Evolutionary conservation across 2,329 filamentous ascomycete genomes (phyloP).

Genomic region (Arthrobotrys sinensis): DNA sequence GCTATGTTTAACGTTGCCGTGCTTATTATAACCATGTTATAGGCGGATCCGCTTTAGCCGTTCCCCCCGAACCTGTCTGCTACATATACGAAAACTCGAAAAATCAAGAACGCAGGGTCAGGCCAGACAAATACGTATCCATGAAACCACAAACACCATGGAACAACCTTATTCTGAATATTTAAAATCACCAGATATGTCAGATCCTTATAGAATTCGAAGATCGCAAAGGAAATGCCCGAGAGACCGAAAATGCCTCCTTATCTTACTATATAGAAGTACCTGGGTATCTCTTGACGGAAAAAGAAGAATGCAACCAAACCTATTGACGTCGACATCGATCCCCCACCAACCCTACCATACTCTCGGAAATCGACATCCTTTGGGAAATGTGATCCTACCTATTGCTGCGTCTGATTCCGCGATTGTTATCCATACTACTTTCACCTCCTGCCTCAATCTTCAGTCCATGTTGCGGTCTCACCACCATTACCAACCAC

Average conservation of each 20-base stretch:
- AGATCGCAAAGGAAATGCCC: slow-evolving; percentile 38
- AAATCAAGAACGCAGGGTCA: slow-evolving; percentile 18
- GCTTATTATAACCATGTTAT: slow-evolving; percentile 50
- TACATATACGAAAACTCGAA: slow-evolving; percentile 14
- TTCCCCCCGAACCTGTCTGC: slow-evolving; percentile 7
- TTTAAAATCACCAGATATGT: slow-evolving; percentile 27
- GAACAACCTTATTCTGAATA: slow-evolving; percentile 16
- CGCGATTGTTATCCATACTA: background rate
- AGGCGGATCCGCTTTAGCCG: slow-evolving; percentile 48
- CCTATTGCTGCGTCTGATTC: background rate
- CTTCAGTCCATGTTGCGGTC: background rate
- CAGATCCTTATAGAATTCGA: slow-evolving; percentile 35
- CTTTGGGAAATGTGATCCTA: background rate
- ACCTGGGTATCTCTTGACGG: background rate
- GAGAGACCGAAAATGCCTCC: background rate
- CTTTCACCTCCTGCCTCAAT: background rate
- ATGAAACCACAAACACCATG: slow-evolving; percentile 30
- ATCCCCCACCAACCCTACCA: background rate
- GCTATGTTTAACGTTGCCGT: slow-evolving; percentile 25
- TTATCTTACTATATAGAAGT: slow-evolving; percentile 3
- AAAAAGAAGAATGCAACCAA: slow-evolving; percentile 5
- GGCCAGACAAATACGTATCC: slow-evolving; percentile 9
- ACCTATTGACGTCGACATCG: slow-evolving; percentile 8
- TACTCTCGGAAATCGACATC: background rate
- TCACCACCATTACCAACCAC: background rate